Evolutionary conservation across 192 early-diverging fungal genomes (phyloP).

Genomic region (Jimgerdemannia lactiflua): DNA sequence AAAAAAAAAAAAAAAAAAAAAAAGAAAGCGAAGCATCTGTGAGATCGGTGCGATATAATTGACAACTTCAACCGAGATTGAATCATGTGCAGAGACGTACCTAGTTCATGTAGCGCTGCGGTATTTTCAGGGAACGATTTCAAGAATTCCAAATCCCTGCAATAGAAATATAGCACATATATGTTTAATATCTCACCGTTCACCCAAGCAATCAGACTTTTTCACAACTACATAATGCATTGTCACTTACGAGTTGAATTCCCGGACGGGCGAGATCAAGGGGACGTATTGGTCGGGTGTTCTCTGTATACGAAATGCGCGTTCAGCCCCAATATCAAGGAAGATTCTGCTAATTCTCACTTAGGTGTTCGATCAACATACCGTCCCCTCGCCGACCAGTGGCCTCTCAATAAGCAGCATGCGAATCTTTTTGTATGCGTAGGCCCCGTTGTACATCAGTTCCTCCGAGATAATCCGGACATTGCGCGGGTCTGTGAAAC

Average conservation of each 20-base stretch:
- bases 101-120: conserved; percentile 32
- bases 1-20: too few species aligned
- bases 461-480: conserved; percentile 47
- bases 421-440: conserved; percentile 30
- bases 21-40: neutral
- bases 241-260: conserved; percentile 18
- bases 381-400: conserved; percentile 40
- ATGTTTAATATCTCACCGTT: neutral
- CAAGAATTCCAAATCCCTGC: conserved; percentile 46
- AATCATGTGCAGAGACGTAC: conserved; percentile 5
- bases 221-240: conserved; percentile 25
- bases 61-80: neutral
- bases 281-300: conserved; percentile 9
- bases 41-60: neutral
- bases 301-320: conserved; percentile 3
- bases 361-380: neutral
- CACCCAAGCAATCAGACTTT: conserved; percentile 3
- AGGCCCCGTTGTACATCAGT: conserved; percentile 38
- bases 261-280: conserved; percentile 10
- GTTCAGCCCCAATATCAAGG: conserved; percentile 8
- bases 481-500: conserved; percentile 38
- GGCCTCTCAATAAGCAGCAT: conserved; percentile 43
- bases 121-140: conserved; percentile 36
- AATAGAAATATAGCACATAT: neutral
- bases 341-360: neutral